A percentile compares a stretch with the other conserved stretches of the same genome.
Evolutionary conservation across 768 basidiomycete species (phyloP).

Genomic region (Termitomyces sp.): DNA sequence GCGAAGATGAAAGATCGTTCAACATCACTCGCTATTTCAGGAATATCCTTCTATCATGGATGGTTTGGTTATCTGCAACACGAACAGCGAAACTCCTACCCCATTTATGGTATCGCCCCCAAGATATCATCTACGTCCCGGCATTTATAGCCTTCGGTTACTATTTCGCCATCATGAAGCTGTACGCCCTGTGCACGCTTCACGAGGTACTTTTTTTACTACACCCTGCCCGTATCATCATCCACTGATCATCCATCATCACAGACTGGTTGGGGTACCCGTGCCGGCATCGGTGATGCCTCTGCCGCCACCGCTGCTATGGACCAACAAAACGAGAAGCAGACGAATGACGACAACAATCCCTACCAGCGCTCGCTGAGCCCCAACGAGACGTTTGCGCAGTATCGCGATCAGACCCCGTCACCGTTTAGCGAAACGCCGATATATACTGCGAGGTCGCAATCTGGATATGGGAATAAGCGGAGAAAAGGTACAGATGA

Average conservation of each 20-base stretch:
- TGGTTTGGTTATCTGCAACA: slow-evolving; percentile 68
- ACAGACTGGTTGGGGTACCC: slow-evolving; percentile 94
- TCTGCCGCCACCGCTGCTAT: slow-evolving; percentile 70
- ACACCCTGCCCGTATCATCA: neutral
- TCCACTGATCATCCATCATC: neutral
- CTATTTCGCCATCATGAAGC: slow-evolving; percentile 93
- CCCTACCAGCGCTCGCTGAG: slow-evolving; percentile 20
- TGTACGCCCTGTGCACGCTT: slow-evolving; percentile 86
- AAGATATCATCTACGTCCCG: slow-evolving; percentile 79
- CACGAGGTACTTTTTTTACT: slow-evolving; percentile 57
- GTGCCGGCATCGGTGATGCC: slow-evolving; percentile 87
- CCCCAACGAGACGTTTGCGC: slow-evolving; percentile 16
- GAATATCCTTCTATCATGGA: slow-evolving; percentile 67
- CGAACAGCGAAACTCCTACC: slow-evolving; percentile 81
- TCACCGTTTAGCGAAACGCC: slow-evolving; percentile 25
- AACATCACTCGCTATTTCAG: slow-evolving; percentile 28
- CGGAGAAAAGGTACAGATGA: slow-evolving; percentile 25
- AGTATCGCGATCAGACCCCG: slow-evolving; percentile 26
- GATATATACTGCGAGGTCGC: slow-evolving; percentile 18
- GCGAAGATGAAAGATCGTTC: neutral
- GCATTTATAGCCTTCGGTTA: slow-evolving; percentile 88
- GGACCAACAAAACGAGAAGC: slow-evolving; percentile 38
- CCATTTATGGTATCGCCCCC: slow-evolving; percentile 74
- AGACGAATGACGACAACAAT: slow-evolving; percentile 25
- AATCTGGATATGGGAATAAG: slow-evolving; percentile 12